Evolutionary conservation across 2,329 filamentous ascomycete species (phyloP), one percentile per base, ranked within the genome.

Genomic region (Aspergillus transmontanensis): DNA sequence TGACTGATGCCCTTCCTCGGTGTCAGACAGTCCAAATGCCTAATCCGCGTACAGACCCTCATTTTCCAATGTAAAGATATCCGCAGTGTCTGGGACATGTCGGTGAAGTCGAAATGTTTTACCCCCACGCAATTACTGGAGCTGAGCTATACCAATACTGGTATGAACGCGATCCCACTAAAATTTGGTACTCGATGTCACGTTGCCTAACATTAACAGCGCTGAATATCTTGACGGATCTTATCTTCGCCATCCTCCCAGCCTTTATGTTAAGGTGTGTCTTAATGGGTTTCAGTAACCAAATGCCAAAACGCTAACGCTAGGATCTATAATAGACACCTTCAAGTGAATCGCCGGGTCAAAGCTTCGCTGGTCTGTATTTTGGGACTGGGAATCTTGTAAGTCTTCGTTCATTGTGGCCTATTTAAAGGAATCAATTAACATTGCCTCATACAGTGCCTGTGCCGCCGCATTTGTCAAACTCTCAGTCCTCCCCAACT

Each of bases 61-160:
- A 61, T 85, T 2, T 70, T 84, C 1, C 82, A 86, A 62, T 86
- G 84, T 56, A 78, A 76, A 6, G 76, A 85, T 48, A 71, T 85
- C 1, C 75, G 78, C 6, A 64, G 80, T 0, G 75, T 79, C 32
- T 86, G 83, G 83, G 81, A 86, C 64, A 51, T 45, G 0, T 70
- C 68, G 0, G 73, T 80, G 2, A 69, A 76, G 11, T 72, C 76
- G 0, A 77, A 72, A 1, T 85, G 84, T 65, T 86, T 82, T 78
- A 61, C 73, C 0, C 62, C 70, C 6, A 54, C 57, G 1, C 82
- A 79, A 0, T 71, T 84, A 6, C 74, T 80, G 34, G 74, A 69
- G 0, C 71, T 86, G 2, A 78, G 79, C 12, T 84, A 82, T 62
- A 77, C 78, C 23, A 82, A 82, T 65, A 70, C 73, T 6, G 59